Percentiles rank a stretch among this genome's conserved stretches.
phyloP scores from a whole-genome alignment of 2,329 filamentous ascomycete species.

The Calonectria hawksworthii region DNA sequence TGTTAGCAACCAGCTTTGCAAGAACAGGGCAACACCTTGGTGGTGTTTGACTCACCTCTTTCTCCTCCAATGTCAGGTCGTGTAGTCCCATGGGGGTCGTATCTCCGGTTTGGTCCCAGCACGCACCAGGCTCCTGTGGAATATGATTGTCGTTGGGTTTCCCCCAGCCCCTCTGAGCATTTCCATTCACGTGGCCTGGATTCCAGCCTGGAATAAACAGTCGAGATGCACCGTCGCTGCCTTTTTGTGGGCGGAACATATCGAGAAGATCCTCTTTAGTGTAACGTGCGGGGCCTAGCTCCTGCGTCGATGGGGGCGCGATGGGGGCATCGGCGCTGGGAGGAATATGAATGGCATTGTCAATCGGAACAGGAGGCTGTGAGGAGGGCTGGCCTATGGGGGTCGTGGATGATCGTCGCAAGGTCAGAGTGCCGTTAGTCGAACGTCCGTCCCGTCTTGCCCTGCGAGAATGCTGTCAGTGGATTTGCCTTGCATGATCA shows the following conservation, averaged over 20 bases:
- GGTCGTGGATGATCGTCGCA: slow-evolving; percentile 74
- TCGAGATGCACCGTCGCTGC: slow-evolving; percentile 68
- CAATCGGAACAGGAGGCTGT: slow-evolving; percentile 53
- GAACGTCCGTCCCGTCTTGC: slow-evolving; percentile 70
- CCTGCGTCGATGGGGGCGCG: slow-evolving; percentile 48
- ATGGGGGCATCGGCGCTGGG: slow-evolving; percentile 51
- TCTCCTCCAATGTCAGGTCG: slow-evolving; percentile 76
- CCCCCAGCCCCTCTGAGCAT: slow-evolving; percentile 78
- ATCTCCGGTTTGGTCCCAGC: slow-evolving; percentile 84
- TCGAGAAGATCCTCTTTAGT: slow-evolving; percentile 84
- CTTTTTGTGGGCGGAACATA: slow-evolving; percentile 72
- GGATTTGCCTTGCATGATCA: slow-evolving; percentile 22
- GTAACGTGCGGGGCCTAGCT: slow-evolving; percentile 72
- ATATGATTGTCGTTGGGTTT: slow-evolving; percentile 81
- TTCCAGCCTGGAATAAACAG: slow-evolving; percentile 86
- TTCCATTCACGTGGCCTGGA: slow-evolving; percentile 78
- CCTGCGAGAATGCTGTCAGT: slow-evolving; percentile 57
- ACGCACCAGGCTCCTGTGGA: slow-evolving; percentile 88
- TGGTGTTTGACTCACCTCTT: slow-evolving; percentile 62
- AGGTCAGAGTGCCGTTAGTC: slow-evolving; percentile 74
- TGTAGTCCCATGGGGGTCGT: slow-evolving; percentile 79
- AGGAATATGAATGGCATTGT: slow-evolving; percentile 57
- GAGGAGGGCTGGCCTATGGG: slow-evolving; percentile 59
- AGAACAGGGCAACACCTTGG: slow-evolving; percentile 16
- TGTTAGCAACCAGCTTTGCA: slow-evolving; percentile 38